A percentile compares a stretch with the other conserved stretches of the same genome.
These are phyloP conservation scores for Globisporangium spinosum DNA, from an alignment of 352 stramenopile species.

Conservation along the genomic window DNA sequence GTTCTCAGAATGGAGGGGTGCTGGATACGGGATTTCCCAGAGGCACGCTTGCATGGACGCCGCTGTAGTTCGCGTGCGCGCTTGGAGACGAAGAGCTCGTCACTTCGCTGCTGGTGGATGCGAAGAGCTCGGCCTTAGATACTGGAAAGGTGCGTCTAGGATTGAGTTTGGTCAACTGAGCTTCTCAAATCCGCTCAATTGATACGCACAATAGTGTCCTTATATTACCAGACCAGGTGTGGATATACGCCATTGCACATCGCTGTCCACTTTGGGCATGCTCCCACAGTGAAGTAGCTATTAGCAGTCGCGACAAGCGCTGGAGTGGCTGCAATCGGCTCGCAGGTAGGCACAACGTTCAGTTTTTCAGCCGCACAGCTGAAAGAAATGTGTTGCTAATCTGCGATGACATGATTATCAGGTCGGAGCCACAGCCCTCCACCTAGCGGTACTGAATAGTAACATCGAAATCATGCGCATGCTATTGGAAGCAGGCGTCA, in stretches of 20 bases:
- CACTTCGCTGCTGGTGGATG: slow-evolving; percentile 28
- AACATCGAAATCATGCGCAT: slow-evolving; percentile 44
- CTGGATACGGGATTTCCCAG: slow-evolving; percentile 59
- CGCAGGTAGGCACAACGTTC: slow-evolving; percentile 38
- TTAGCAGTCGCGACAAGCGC: slow-evolving; percentile 23
- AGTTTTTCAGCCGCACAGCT: too few species aligned
- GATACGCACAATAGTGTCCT: not conserved
- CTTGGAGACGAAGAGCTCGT: slow-evolving; percentile 53
- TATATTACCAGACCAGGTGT: slow-evolving; percentile 42
- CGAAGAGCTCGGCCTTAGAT: slow-evolving; percentile 6
- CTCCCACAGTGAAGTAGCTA: slow-evolving; percentile 45
- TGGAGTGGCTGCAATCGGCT: slow-evolving; percentile 22
- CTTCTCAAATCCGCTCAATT: not conserved
- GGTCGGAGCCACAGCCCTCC: slow-evolving; percentile 51
- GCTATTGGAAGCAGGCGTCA: slow-evolving; percentile 33
- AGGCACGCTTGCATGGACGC: slow-evolving; percentile 60
- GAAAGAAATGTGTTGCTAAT: too few species aligned
- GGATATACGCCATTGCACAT: slow-evolving; percentile 66
- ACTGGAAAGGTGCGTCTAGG: slow-evolving; percentile 11
- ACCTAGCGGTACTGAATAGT: slow-evolving; percentile 59
- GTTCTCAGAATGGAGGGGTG: slow-evolving; percentile 13
- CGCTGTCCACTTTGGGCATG: slow-evolving; percentile 58
- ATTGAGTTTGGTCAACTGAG: not conserved
- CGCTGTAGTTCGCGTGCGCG: slow-evolving; percentile 72
- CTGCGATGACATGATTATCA: too few species aligned